Evolutionary conservation across 2,329 filamentous ascomycete species (phyloP), one percentile per base, ranked within the genome.

Genomic region (Colletotrichum musae): DNA sequence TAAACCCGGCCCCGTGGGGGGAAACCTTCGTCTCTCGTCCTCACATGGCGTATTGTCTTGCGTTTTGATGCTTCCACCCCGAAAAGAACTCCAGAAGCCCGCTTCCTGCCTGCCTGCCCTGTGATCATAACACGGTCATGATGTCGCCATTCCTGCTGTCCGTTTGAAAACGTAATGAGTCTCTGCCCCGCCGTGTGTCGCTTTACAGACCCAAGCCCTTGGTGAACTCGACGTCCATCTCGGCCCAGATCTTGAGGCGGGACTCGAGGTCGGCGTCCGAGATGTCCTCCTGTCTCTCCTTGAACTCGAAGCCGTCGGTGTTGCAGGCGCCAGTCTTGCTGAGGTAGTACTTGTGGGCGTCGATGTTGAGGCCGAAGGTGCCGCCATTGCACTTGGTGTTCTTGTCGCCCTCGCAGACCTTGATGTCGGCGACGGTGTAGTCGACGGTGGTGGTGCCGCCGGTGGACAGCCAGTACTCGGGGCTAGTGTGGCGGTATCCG

Each of bases 401-500:
- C 26, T 79, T 78, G 66, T 79, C 81, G 70, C 88, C 88, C 15
- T 76, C 67, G 79, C 87, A 90, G 26, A 85, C 77, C 58, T 79
- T 73, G 72, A 89, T 74, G 57, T 86, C 81, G 5, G 56, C 64
- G 39, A 82, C 71, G 13, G 73, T 70, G 73, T 85, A 85, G 70
- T 79, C 72, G 47, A 77, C 72, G 6, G 78, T 80, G 58, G 71
- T 74, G 16, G 76, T 72, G 3, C 60, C 60, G 16, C 82, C 82
- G 39, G 74, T 75, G 7, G 81, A 76, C 43, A 92, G 81, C 85
- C 88, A 93, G 80, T 90, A 93, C 82, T 94, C 92, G 1, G 92
- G 91, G 16, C 84, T 87, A n/a, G 88, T 87, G 78, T 94, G 92
- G 47, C 86, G 81, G 81, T 89, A 94, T 41, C 87, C 87, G 59